Conservation (phyloP, 1,284 basidiomycete genomes). For the Trichosporon faecale region DNA sequence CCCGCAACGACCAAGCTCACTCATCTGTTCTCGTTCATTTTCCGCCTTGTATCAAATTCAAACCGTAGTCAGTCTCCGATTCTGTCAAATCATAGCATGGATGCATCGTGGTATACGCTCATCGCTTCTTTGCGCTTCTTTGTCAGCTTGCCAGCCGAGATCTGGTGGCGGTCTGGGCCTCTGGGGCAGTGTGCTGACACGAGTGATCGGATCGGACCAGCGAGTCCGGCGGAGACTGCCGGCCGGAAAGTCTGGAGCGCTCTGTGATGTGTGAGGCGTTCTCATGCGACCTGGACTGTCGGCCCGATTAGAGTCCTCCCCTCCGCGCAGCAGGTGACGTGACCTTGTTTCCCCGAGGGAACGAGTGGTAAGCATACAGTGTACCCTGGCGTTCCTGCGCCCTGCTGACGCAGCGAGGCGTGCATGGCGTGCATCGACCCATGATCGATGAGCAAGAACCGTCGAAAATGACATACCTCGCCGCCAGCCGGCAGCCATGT, state of each 20-base stretch:
- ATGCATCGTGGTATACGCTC: neutral
- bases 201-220: neutral
- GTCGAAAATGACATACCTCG: neutral
- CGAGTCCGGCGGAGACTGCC: neutral
- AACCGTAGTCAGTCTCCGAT: neutral
- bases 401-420: neutral
- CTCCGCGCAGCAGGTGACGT: neutral
- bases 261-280: neutral
- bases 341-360: neutral
- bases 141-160: neutral
- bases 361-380: neutral
- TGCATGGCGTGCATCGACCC: neutral
- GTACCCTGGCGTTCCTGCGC: neutral
- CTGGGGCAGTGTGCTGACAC: neutral
- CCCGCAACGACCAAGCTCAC: neutral
- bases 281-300: neutral
- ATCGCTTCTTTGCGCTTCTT: neutral
- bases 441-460: too few species aligned
- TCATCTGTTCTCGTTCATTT: slow-evolving; percentile 3
- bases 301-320: too few species aligned
- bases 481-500: neutral
- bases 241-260: neutral
- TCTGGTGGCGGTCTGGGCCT: neutral
- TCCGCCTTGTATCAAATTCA: neutral
- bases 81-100: slow-evolving; percentile 2